Evolutionary conservation across 2,329 filamentous ascomycete species (phyloP), one percentile per base, ranked within the genome.

Genomic region (Penicillium polonicum): DNA sequence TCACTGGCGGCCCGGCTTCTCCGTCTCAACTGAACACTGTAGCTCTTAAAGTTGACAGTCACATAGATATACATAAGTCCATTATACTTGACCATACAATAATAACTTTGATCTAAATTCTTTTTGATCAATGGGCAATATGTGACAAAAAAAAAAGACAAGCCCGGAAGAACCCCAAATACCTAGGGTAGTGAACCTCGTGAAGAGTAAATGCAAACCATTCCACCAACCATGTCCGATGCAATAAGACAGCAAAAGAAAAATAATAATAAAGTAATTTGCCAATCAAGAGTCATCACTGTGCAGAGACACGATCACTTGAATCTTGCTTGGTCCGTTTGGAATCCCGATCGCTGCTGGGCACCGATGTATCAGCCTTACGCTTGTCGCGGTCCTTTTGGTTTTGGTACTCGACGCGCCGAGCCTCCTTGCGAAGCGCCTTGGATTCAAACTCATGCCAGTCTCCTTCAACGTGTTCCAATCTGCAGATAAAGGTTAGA

Each of bases 391-490:
- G 62, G 21, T 67, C 81, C 62, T 77, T 78, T 57, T 80, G 77
- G 62, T 77, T 77, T 60, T 76, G 74, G 33, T 76, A 71, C 58
- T 79, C 77, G 55, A 70, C 76, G 45, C 78, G 76, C 52, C 82
- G 74, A 19, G 79, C 80, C 74, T 97, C 92, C 66, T 94, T 94
- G 33, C 94, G 84, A 27, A 96, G 81, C 17, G 92, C 92, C 78
- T 99, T 99, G 55, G 91, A 96, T 78, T 99, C 94, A 69, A 97
- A 96, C 72, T 99, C 94, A 72, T 99, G 94, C 94, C 94, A 99
- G 68, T 99, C 94, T 23, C 94, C 94, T 67, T 94, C 86, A 31
- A 99, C 83, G 48, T 87, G 80, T 59, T 88, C 86, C 49, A 99
- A 83, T 69, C 89, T 90, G 61, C 7, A 56, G 23, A 42, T 3